These are phyloP conservation scores for Magnaporthiopsis poae DNA, from an alignment of 2,329 filamentous ascomycete genomes.

Conservation along the genomic window DNA sequence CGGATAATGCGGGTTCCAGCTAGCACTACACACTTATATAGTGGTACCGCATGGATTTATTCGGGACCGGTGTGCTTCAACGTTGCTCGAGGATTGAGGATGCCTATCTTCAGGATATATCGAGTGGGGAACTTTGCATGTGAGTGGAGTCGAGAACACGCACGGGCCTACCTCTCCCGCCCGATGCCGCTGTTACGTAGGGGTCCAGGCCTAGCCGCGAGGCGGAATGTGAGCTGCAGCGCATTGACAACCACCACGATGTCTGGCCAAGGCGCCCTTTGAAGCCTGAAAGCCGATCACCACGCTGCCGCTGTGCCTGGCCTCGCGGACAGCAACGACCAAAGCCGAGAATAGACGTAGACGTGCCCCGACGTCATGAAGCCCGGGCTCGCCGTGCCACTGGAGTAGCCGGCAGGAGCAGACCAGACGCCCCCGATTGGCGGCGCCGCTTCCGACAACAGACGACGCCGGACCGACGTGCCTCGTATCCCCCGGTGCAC, in stretches of 20 bases:
- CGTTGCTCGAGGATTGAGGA: no score
- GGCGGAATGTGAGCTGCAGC: no score
- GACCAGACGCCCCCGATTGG: not conserved
- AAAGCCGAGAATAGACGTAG: not conserved
- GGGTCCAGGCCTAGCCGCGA: not conserved
- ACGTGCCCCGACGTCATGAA: not conserved
- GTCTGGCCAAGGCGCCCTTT: no score
- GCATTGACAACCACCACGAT: not conserved
- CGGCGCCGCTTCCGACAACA: not conserved
- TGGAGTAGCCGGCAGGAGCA: not conserved
- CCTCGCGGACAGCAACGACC: not conserved
- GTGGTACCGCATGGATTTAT: no score
- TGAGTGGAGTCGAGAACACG: not conserved
- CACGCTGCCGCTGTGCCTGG: not conserved
- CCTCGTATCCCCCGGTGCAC: not conserved
- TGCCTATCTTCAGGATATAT: no score
- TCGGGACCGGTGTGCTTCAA: no score
- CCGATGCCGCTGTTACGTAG: not conserved
- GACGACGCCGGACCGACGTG: not conserved
- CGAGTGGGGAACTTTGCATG: not conserved
- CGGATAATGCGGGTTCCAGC: no score
- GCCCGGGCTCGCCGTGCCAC: no score
- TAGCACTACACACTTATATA: no score
- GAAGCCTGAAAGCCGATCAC: not conserved
- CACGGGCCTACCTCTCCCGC: not conserved